Evolutionary conservation across 306 rosid genomes (phyloP).

Genomic region (Prosopis cineraria): DNA sequence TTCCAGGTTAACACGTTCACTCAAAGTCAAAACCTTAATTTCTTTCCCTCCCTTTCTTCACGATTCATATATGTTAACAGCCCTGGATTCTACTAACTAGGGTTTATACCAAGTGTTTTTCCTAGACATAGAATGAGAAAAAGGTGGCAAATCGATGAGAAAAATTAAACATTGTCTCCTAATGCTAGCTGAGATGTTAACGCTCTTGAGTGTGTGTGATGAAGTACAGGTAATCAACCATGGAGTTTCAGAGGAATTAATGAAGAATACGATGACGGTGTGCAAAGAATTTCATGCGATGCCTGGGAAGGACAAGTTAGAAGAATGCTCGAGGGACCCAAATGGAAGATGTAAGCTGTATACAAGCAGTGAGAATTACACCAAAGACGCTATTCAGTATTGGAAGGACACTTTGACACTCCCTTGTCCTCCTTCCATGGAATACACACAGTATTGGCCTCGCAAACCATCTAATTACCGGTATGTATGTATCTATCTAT

Average conservation of each 20-base stretch:
- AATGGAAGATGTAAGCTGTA: slow-evolving; percentile 58
- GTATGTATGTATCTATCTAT: slow-evolving; percentile 8
- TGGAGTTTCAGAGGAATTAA: slow-evolving; percentile 55
- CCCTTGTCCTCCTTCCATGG: slow-evolving; percentile 59
- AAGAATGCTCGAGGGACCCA: slow-evolving; percentile 61
- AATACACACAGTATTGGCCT: slow-evolving; percentile 65
- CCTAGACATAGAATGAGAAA: background rate
- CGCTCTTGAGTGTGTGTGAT: background rate
- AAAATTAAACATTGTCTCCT: too few relatives aligned
- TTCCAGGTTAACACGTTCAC: slow-evolving; percentile 56
- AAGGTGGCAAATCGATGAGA: background rate
- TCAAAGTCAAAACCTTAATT: background rate
- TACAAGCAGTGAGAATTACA: slow-evolving; percentile 63
- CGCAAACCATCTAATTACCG: slow-evolving; percentile 55
- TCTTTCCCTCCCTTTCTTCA: background rate
- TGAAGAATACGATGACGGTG: slow-evolving; percentile 44
- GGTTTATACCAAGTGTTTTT: background rate
- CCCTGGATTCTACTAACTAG: background rate
- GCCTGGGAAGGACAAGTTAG: slow-evolving; percentile 57
- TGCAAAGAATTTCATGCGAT: slow-evolving; percentile 67
- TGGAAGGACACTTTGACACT: slow-evolving; percentile 78
- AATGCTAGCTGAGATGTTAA: too few relatives aligned
- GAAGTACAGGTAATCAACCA: slow-evolving; percentile 64
- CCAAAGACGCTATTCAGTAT: slow-evolving; percentile 38
- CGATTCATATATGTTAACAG: background rate